Evolutionary conservation across 768 basidiomycete species (phyloP), one percentile per base, ranked within the genome.

Genomic region (Termitomyces eurrhizus): DNA sequence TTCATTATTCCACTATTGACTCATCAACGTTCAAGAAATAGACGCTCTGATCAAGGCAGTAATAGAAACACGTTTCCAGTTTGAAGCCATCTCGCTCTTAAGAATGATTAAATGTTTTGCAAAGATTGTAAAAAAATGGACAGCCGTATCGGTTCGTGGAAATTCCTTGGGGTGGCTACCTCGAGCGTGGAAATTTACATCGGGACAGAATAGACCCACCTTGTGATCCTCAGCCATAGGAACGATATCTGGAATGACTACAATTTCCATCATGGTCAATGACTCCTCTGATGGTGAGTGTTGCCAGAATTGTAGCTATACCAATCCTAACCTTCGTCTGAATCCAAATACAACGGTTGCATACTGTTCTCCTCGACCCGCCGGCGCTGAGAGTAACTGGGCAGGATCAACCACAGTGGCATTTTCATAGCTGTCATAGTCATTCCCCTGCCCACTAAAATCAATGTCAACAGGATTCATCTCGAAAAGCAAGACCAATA

Each of bases 341-440:
- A 64, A 69, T 9, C 70, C 70, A 52, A 69, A 70, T 29, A 67
- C 68, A 14, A 24, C 64, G 11, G 35, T 57, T 35, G 50, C 49
- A 57, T 39, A 57, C 45, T 37, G 60, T 44, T 54, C 66, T 9
- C 58, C 66, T 54, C 51, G 62, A 26, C 60, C 62, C 2, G 32
- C 61, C 29, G 57, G 64, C n/a, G 45, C 62, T 54, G 59, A 56
- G 13, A 78, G 62, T 53, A 75, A 81, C 29, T 80, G 71, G n/a
- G 75, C 75, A 9, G 78, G 82, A 0, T 63, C 64, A 64, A 80
- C 82, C 8, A 67, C 64, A 8, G 70, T 64, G 3, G 80, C 78
- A 42, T 78, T 64, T 7, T 73, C 64, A 55, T 77, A 83, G 4
- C n/a, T n/a, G 32, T 80, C 72, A 36, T 74, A 18, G 73, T 68